Evolutionary conservation across 2,329 filamentous ascomycete genomes (phyloP), one percentile per base, ranked within the genome.

Genomic region (Macrophomina phaseolina): DNA sequence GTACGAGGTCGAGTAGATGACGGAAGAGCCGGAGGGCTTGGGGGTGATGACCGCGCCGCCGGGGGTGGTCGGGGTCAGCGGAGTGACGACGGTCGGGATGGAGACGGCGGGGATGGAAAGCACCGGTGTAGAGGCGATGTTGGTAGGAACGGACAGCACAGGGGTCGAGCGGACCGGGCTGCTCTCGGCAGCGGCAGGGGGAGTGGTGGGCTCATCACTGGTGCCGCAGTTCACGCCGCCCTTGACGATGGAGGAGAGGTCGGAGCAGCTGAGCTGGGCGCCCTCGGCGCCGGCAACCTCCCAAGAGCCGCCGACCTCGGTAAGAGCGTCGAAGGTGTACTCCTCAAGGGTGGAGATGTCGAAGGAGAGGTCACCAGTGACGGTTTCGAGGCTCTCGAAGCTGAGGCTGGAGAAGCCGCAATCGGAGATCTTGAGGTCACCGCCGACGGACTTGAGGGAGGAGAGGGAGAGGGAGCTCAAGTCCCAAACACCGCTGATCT

Each of bases 361-460:
- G 48, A 64, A 45, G 46, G 4, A 2, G 14, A 64, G 34, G 61
- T 51, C 46, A 18, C 61, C 61, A 3, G 84, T 18, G 49, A 64
- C 36, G 28, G 48, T 32, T 23, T 64, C 46, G 36, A 64, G 61
- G 23, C 18, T 32, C 28, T 64, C 61, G 48, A 64, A 64, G 61
- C 14, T 40, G 48, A 64, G 12, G 61, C 48, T 64, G 46, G 61
- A 53, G 48, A 64, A 53, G 61, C 61, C 36, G 61, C 23, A 38
- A 48, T 64, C 61, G 42, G 9, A 28, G 49, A 64, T 48, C 46
- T 53, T 52, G 34, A 64, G 48, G 61, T 53, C 48, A 16, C 61
- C 61, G 49, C 61, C 61, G 61, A 64, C 45, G 23, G 34, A 53
- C 46, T 52, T 64, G 48, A 64, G 61, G 30, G 48, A 30, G 61